A percentile compares a stretch with the other conserved stretches of the same genome.
Evolutionary conservation across 2,329 filamentous ascomycete species (phyloP).

Genomic region (Saccharata proteae): DNA sequence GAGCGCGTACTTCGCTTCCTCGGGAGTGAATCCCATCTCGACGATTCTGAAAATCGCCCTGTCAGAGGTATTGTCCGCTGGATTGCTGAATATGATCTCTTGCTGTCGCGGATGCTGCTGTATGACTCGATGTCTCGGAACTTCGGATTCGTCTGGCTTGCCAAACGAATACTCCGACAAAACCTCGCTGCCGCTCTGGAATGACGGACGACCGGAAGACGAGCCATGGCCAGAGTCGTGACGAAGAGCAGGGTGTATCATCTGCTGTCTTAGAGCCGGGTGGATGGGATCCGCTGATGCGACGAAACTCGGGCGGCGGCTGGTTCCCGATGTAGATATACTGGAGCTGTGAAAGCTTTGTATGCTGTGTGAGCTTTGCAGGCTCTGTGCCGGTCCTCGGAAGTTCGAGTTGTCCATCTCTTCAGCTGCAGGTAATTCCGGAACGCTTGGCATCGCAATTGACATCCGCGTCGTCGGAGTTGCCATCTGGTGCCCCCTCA

Average conservation of each 20-base stretch:
- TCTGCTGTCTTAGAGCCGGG: too few relatives aligned
- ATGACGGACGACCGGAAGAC: too few relatives aligned
- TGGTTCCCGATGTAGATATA: neutral
- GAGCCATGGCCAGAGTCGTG: too few relatives aligned
- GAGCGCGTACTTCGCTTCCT: slow-evolving; percentile 45
- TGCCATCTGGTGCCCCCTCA: neutral
- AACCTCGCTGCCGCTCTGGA: too few relatives aligned
- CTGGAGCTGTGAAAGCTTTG: neutral
- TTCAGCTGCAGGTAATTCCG: too few relatives aligned
- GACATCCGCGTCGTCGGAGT: neutral
- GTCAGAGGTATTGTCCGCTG: slow-evolving; percentile 42
- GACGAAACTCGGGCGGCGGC: too few relatives aligned
- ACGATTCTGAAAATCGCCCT: slow-evolving; percentile 45
- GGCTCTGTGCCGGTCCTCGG: too few relatives aligned
- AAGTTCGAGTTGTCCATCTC: too few relatives aligned
- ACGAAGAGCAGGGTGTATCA: too few relatives aligned
- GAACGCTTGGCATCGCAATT: neutral
- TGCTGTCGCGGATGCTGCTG: slow-evolving; percentile 22
- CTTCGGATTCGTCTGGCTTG: too few relatives aligned
- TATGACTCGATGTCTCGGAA: neutral
- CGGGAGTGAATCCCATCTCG: slow-evolving; percentile 46
- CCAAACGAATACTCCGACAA: too few relatives aligned
- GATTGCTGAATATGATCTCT: slow-evolving; percentile 14
- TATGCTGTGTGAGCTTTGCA: slow-evolving; percentile 1
- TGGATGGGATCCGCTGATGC: too few relatives aligned